Evolutionary conservation across 768 basidiomycete species (phyloP).

Genomic region (Podaxis sp.): DNA sequence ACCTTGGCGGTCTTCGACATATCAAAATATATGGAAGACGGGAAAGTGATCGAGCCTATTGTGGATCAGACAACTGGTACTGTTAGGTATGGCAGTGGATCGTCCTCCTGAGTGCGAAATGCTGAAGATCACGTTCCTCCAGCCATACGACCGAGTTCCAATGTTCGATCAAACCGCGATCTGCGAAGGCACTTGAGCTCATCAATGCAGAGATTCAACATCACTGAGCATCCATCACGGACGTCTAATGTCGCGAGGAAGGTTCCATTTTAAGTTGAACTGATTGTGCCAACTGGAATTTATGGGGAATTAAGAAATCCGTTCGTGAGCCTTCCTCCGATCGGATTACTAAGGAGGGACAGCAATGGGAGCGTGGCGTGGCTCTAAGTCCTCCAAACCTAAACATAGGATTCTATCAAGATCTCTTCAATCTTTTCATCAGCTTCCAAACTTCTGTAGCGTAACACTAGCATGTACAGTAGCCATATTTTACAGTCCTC

Average conservation of each 20-base stretch:
- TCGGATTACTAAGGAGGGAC: too few relatives aligned
- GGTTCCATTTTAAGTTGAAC: not conserved
- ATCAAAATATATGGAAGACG: constrained; percentile 21
- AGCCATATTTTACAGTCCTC: too few relatives aligned
- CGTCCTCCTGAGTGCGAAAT: not conserved
- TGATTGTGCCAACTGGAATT: too few relatives aligned
- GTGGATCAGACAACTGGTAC: constrained; percentile 40
- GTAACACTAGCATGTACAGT: too few relatives aligned
- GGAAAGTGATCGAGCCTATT: constrained; percentile 27
- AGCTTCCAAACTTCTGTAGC: too few relatives aligned
- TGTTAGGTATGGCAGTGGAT: constrained; percentile 31
- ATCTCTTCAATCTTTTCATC: too few relatives aligned
- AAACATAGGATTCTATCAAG: too few relatives aligned
- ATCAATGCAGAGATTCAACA: constrained; percentile 18
- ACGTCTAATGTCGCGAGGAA: not conserved
- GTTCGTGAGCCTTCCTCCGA: too few relatives aligned
- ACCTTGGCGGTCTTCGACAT: constrained; percentile 39
- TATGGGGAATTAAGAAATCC: too few relatives aligned
- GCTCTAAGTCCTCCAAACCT: too few relatives aligned
- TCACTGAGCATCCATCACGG: not conserved
- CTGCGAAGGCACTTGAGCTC: constrained; percentile 33
- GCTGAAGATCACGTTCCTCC: not conserved
- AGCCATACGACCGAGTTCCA: constrained; percentile 40
- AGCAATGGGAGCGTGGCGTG: too few relatives aligned
- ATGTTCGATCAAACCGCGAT: constrained; percentile 37